Evolutionary conservation across 2,329 filamentous ascomycete genomes (phyloP).

Genomic region (Decorospora gaudefroyi): DNA sequence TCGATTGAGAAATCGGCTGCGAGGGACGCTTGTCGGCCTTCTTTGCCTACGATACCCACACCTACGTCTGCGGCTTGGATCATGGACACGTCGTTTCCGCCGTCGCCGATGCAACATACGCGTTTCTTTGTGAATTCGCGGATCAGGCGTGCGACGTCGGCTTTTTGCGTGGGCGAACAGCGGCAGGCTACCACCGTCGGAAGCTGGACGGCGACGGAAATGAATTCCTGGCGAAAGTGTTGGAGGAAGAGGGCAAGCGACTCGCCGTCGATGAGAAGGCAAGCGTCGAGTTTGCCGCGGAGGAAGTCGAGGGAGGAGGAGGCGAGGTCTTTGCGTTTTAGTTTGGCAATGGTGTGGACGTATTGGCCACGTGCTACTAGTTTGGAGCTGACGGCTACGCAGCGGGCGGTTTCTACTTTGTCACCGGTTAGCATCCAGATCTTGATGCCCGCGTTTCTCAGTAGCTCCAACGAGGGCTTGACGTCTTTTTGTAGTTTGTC

Average conservation of each 20-base stretch:
- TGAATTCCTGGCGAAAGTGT: constrained; percentile 82
- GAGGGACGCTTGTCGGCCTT: constrained; percentile 90
- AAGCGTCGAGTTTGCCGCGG: constrained; percentile 81
- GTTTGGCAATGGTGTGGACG: constrained; percentile 88
- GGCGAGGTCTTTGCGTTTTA: constrained; percentile 81
- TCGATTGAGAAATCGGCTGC: constrained; percentile 97
- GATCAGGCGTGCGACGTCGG: constrained; percentile 88
- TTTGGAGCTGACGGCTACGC: constrained; percentile 93
- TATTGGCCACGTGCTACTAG: constrained; percentile 91
- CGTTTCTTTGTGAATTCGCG: constrained; percentile 90
- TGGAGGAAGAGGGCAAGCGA: constrained; percentile 81
- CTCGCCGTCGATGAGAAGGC: constrained; percentile 92
- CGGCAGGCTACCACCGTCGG: constrained; percentile 95
- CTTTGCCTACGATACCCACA: constrained; percentile 97
- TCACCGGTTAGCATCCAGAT: constrained; percentile 99
- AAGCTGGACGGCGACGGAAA: constrained; percentile 81
- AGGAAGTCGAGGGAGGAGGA: constrained; percentile 89
- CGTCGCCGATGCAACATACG: constrained; percentile 96
- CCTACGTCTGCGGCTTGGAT: constrained; percentile 98
- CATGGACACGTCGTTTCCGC: constrained; percentile 98
- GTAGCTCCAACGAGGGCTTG: constrained; percentile 89
- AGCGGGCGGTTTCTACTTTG: constrained; percentile 96
- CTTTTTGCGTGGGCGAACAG: constrained; percentile 96
- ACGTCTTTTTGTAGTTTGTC: constrained; percentile 96
- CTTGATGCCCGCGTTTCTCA: constrained; percentile 96